Evolutionary conservation across 805 yeast species (phyloP), one percentile per base, ranked within the genome.

Genomic region (Wickerhamiella parazyma): DNA sequence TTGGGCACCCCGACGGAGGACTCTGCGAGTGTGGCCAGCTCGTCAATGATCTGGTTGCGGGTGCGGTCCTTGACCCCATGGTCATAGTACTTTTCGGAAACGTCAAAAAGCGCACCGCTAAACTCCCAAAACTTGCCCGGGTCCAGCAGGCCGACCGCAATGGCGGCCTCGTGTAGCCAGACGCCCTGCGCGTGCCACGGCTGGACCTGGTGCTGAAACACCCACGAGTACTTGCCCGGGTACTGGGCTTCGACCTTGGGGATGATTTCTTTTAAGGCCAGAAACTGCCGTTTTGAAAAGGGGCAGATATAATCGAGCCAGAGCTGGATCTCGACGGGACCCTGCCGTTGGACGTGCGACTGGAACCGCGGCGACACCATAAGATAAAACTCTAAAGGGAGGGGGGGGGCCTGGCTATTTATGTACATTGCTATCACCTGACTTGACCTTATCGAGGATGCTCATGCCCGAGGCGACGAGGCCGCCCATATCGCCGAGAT

Each of bases 131-230:
- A 75, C 49, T 64, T 59, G 1, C 56, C 59, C 0, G 82, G 79
- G 12, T 63, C 66, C 39, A 71, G 64, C 38, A 49, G 52, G n/a
- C 80, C 81, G 24, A 78, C 76, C 0, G 78, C 86, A 20, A 85
- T 59, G 0, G 80, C 69, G 34, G 80, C 80, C 55, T 85, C 94
- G 57, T 80, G 79, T 33, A 76, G 65, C 29, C 74, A 61, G 4
- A 73, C 70, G 1, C 89, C 78, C 45, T 76, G 73, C 36, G 87
- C 78, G 58, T 85, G 95, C 94, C 94, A 85, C 51, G 93, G 91
- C 64, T 85, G 95, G n/a, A 80, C 68, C 33, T 78, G 85, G 55
- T 82, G 79, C 48, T 76, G 70, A 59, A 79, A 74, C 9, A 76
- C 72, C 48, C 82, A 69, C 50, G 74, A 73, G 52, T 78, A 72